Conservation (phyloP, 371 early-diverging fungal genomes). For the Mucor lusitanicus region DNA sequence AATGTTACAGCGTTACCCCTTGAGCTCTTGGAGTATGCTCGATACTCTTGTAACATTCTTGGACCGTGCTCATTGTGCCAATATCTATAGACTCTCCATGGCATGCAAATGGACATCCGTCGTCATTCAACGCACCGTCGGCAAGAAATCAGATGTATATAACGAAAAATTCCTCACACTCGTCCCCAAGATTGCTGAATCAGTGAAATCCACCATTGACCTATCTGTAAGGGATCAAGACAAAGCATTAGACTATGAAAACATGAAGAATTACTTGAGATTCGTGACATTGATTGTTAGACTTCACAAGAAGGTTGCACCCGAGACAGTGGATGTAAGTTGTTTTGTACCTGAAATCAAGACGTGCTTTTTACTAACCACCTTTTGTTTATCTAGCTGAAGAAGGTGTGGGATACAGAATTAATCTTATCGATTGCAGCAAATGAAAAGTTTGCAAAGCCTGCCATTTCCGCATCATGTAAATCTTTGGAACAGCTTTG, state of each 20-base stretch:
- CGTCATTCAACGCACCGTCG: slow-evolving; percentile 50
- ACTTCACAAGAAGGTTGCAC: slow-evolving; percentile 32
- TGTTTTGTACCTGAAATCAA: background rate
- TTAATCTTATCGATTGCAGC: slow-evolving; percentile 20
- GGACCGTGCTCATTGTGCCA: slow-evolving; percentile 56
- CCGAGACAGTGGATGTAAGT: slow-evolving; percentile 31
- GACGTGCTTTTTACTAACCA: background rate
- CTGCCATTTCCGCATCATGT: slow-evolving; percentile 22
- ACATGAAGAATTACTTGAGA: slow-evolving; percentile 31
- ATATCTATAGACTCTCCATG: slow-evolving; percentile 69
- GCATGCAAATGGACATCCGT: slow-evolving; percentile 53
- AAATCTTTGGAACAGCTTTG: slow-evolving; percentile 24
- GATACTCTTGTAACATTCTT: slow-evolving; percentile 55
- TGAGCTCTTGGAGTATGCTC: slow-evolving; percentile 62
- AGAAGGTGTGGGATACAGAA: slow-evolving; percentile 29
- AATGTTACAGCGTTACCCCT: slow-evolving; percentile 64
- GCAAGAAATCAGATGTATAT: slow-evolving; percentile 47
- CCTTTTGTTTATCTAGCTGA: slow-evolving; percentile 16
- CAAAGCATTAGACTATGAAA: slow-evolving; percentile 27
- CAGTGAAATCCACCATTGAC: slow-evolving; percentile 26
- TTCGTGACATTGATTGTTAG: slow-evolving; percentile 27
- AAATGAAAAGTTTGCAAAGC: slow-evolving; percentile 28
- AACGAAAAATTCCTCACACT: slow-evolving; percentile 25
- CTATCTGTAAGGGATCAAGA: slow-evolving; percentile 18
- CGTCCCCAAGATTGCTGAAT: slow-evolving; percentile 29